Evolutionary conservation across 2,329 filamentous ascomycete genomes (phyloP), one percentile per base, ranked within the genome.

Genomic region (Trichophyton equinum): DNA sequence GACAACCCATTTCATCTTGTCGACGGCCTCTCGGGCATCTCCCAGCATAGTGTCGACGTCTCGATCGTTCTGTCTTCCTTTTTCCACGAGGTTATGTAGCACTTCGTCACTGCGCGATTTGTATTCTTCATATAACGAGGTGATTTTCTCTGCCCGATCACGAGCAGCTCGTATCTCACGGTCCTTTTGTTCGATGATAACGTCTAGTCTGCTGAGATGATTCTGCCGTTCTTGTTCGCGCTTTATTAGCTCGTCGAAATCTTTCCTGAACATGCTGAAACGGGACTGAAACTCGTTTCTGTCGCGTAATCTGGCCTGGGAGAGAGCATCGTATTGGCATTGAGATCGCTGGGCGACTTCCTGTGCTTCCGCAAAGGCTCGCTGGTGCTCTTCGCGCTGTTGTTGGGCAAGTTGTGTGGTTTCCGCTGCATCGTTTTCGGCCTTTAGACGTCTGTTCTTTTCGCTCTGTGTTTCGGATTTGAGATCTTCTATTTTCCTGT

Each of bases 1-100:
- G 58, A 79, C 74, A n/a, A 73, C 73, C 76, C 77, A 79, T 65
- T 71, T 77, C 77, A 79, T 79, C 64, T 75, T 68, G 2, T 70
- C 75, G 60, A 75, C 71, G 1, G 74, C 73, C 61, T 75, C 71
- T 55, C 72, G 73, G 64, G 78, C 67, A 20, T 76, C 73, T 33
- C 68, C 69, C 44, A 78, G 67, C 40, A 71, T 71, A 6, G 68
- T 64, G 20, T 75, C 70, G 25, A 78, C 71, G 22, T 64, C 68
- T 4, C 64, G 66, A 64, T 73, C 69, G 30, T 70, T 71, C 53
- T 64, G 63, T 38, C 66, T 66, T 13, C 67, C 66, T 11, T 65
- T 68, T 46, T 73, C 69, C 56, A 74, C 66, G 49, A 73, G 63
- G 0, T 69, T 67, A 20, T 69, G 65, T 18, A 78, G 65, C 53